Percentiles rank a stretch among this genome's conserved stretches.
Evolutionary conservation across 768 basidiomycete species (phyloP).

Genomic region (Tulasnella sp.): DNA sequence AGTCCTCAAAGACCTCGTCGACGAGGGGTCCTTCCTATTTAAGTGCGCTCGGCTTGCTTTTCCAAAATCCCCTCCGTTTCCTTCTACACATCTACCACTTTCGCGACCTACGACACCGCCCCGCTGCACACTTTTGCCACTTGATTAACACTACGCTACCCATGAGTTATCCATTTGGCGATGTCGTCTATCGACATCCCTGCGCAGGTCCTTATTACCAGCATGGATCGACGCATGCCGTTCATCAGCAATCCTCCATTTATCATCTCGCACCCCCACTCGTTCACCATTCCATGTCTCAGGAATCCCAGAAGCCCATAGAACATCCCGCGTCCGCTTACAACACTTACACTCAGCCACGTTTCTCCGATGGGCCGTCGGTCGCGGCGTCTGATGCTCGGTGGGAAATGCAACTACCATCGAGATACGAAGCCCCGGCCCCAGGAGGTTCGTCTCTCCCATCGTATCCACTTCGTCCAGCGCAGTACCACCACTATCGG

Average conservation of each 20-base stretch:
- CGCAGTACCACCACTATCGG: neutral
- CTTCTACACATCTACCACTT: neutral
- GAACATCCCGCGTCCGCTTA: neutral
- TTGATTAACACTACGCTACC: neutral
- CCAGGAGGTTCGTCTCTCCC: neutral
- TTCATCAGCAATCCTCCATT: neutral
- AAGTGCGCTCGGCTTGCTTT: neutral
- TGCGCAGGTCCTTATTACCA: neutral
- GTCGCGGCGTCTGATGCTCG: neutral
- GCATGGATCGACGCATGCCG: neutral
- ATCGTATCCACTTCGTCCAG: neutral
- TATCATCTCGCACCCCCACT: neutral
- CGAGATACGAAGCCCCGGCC: neutral
- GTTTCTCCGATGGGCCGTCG: neutral
- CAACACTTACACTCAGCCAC: neutral
- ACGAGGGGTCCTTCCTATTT: neutral
- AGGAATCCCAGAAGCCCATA: neutral
- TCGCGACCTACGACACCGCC: neutral
- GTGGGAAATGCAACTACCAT: neutral
- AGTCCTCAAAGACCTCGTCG: neutral
- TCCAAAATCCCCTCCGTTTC: neutral
- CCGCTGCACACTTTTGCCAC: neutral
- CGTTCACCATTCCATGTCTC: neutral
- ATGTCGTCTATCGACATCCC: neutral
- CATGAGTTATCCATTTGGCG: neutral